Conservation (phyloP, 495 filamentous ascomycete species). For the Lindgomyces ingoldianus region DNA sequence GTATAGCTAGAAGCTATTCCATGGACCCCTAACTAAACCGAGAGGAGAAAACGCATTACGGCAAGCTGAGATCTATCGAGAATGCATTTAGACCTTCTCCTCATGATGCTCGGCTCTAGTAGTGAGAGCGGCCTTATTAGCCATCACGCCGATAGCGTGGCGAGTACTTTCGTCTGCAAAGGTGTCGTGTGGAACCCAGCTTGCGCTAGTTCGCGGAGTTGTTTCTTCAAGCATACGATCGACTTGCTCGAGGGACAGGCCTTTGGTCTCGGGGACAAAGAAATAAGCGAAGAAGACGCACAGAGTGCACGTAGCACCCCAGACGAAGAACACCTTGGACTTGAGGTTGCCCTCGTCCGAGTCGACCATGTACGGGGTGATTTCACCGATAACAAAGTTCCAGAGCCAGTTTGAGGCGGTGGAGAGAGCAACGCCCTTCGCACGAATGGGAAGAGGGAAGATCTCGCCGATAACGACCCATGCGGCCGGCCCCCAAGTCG, state of each 20-base stretch:
- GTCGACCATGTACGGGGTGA: conserved; percentile 80
- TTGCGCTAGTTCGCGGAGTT: conserved; percentile 63
- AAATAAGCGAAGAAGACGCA: conserved; percentile 72
- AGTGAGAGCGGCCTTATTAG: neutral
- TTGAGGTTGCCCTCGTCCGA: conserved; percentile 61
- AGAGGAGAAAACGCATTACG: neutral
- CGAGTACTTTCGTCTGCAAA: conserved; percentile 51
- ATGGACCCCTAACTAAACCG: neutral
- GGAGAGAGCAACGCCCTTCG: conserved; percentile 74
- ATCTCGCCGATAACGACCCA: conserved; percentile 89
- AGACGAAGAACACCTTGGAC: conserved; percentile 76
- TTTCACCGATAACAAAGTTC: conserved; percentile 66
- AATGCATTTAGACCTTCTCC: neutral
- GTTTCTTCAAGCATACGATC: conserved; percentile 87
- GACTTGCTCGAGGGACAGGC: conserved; percentile 82
- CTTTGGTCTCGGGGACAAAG: conserved; percentile 84
- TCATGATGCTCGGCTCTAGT: conserved; percentile 2
- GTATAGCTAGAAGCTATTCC: neutral
- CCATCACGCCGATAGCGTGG: conserved; percentile 1
- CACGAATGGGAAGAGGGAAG: conserved; percentile 80
- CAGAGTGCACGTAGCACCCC: conserved; percentile 68
- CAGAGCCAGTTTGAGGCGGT: conserved; percentile 88
- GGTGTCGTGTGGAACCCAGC: conserved; percentile 69
- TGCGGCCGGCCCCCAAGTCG: conserved; percentile 55
- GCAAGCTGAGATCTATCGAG: neutral